phyloP scores from a whole-genome alignment of 352 stramenopile genomes.

The Peronospora destructor region DNA sequence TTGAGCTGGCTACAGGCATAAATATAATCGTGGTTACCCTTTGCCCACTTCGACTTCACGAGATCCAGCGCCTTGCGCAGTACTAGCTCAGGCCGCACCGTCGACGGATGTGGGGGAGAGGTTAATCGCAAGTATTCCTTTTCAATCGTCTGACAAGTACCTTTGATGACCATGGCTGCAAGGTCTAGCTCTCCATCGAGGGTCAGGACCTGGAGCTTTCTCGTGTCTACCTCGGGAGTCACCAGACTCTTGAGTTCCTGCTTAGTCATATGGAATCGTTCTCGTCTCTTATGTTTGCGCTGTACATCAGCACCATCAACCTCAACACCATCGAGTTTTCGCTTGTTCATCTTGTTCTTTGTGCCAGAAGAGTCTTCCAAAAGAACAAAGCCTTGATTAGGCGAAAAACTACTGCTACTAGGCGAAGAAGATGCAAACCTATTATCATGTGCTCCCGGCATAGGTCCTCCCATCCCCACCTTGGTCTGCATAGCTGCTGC shows the following conservation, averaged over 20 bases:
- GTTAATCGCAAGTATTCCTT: conserved; percentile 98
- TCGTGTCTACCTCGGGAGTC: conserved; percentile 59
- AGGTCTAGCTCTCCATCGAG: conserved; percentile 74
- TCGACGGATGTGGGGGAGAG: conserved; percentile 90
- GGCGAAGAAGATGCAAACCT: conserved; percentile 22
- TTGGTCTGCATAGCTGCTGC: conserved; percentile 22
- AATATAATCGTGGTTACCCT: conserved; percentile 85
- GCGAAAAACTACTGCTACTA: conserved; percentile 24
- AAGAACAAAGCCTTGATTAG: conserved; percentile 35
- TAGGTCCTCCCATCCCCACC: conserved; percentile 15
- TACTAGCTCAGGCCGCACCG: conserved; percentile 91
- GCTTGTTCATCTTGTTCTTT: conserved; percentile 60
- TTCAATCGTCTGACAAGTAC: conserved; percentile 92
- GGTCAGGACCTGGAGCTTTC: conserved; percentile 68
- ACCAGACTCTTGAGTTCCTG: conserved; percentile 55
- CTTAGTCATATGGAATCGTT: conserved; percentile 74
- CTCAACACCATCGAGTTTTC: conserved; percentile 45
- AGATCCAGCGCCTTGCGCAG: conserved; percentile 85
- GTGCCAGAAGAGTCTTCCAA: conserved; percentile 44
- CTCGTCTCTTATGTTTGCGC: conserved; percentile 67
- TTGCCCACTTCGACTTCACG: conserved; percentile 85
- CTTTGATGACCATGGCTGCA: conserved; percentile 89
- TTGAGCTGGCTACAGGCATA: conserved; percentile 98
- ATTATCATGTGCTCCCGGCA: conserved; percentile 6
- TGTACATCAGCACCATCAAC: conserved; percentile 41